Evolutionary conservation across 2,329 filamentous ascomycete species (phyloP).

Genomic region (Didymella pinodella): DNA sequence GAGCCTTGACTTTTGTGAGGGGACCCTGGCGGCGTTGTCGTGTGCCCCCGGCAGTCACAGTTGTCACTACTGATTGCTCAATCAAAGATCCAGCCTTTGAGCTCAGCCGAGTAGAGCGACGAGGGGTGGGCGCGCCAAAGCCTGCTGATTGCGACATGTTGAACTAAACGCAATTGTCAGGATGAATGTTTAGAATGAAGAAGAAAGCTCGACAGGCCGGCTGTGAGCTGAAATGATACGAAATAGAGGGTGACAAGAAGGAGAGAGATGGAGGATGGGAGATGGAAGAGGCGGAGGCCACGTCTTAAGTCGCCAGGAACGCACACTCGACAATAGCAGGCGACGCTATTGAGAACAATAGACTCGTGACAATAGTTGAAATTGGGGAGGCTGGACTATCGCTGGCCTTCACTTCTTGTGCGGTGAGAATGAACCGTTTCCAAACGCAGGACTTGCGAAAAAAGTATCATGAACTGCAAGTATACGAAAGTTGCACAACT

Average conservation of each 20-base stretch:
- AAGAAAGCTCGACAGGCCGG: not conserved
- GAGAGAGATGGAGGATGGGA: not conserved
- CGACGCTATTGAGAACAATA: not conserved
- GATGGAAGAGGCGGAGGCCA: not conserved
- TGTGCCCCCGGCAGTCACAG: conserved; percentile 26
- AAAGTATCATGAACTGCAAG: not conserved
- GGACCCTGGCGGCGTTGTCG: conserved; percentile 35
- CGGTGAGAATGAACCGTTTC: conserved; percentile 3
- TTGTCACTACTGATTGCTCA: conserved; percentile 35
- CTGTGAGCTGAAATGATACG: not conserved
- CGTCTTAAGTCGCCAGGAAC: not conserved
- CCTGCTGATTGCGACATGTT: conserved; percentile 38
- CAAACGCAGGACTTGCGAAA: not conserved
- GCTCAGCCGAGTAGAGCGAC: conserved; percentile 42
- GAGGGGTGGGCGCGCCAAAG: conserved; percentile 38
- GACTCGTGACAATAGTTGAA: conserved; percentile 1
- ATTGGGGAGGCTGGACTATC: not conserved
- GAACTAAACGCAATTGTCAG: not conserved
- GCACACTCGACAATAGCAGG: not conserved
- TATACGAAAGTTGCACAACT: conserved; percentile 2
- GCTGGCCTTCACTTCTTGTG: not conserved
- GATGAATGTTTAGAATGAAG: not conserved
- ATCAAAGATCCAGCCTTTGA: conserved; percentile 39
- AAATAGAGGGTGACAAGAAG: not conserved
- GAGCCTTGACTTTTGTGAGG: conserved; percentile 42